Evolutionary conservation across 257 asterid genomes (phyloP).

Genomic region (Scutellaria minor): DNA sequence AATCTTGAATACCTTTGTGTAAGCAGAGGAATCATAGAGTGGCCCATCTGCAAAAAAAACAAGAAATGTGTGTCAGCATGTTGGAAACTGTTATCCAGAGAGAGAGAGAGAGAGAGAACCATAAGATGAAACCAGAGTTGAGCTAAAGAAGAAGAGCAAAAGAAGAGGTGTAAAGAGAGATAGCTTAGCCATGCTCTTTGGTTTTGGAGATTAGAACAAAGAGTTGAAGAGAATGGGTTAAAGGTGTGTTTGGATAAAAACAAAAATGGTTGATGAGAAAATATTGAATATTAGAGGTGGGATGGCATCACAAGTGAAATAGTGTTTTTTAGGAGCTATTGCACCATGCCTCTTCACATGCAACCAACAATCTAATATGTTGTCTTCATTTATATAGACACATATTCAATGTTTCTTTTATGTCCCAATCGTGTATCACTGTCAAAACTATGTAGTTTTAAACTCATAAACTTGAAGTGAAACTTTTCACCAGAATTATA

Average conservation of each 20-base stretch:
- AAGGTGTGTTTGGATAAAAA: constrained; percentile 16
- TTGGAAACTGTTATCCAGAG: not conserved
- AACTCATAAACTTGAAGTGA: no score
- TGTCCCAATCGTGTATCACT: no score
- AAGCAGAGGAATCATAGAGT: constrained; percentile 78
- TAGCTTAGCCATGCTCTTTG: constrained; percentile 35
- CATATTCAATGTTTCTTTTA: no score
- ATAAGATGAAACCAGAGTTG: constrained; percentile 38
- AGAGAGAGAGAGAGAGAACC: constrained; percentile 45
- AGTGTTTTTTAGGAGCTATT: constrained; percentile 28
- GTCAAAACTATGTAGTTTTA: no score
- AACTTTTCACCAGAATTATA: no score
- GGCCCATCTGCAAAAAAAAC: constrained; percentile 69
- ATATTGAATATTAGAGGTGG: constrained; percentile 4
- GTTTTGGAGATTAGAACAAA: not conserved
- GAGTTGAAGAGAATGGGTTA: not conserved
- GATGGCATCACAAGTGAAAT: constrained; percentile 51
- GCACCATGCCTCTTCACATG: constrained; percentile 33
- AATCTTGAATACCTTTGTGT: constrained; percentile 53
- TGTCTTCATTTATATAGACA: no score
- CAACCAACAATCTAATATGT: not conserved
- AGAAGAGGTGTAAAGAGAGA: constrained; percentile 17
- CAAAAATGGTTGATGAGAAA: constrained; percentile 6
- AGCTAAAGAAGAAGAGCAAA: constrained; percentile 33
- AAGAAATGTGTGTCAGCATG: not conserved